Conservation (phyloP, 1,284 basidiomycete species). For the Anthracocystis panici-leucophaei region DNA sequence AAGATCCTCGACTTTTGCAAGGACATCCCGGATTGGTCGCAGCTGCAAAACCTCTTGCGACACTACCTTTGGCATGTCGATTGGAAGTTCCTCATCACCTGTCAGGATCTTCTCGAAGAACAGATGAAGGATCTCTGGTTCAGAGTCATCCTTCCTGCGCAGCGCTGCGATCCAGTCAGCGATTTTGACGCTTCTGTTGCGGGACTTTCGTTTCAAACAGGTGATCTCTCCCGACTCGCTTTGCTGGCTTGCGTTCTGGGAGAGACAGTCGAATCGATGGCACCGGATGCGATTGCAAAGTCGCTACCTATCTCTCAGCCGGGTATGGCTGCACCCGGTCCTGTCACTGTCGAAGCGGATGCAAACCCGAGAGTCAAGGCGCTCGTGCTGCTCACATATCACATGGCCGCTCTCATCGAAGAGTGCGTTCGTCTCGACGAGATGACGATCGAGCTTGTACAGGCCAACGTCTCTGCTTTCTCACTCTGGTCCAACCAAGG, state of each 20-base stretch:
- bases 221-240: constrained; percentile 42
- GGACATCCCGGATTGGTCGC: constrained; percentile 37
- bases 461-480: constrained; percentile 46
- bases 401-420: constrained; percentile 38
- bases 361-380: constrained; percentile 28
- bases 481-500: constrained; percentile 49
- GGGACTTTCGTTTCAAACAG: constrained; percentile 16
- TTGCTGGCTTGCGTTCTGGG: constrained; percentile 37
- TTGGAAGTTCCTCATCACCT: constrained; percentile 51
- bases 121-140: constrained; percentile 36
- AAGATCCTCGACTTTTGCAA: constrained; percentile 32
- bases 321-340: constrained; percentile 1
- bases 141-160: constrained; percentile 31
- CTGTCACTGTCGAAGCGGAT: constrained; percentile 17
- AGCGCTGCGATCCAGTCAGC: constrained; percentile 5
- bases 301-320: constrained; percentile 18
- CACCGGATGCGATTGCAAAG: constrained; percentile 20
- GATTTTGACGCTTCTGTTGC: neutral
- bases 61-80: constrained; percentile 51
- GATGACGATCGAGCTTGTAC: constrained; percentile 48
- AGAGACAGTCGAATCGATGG: constrained; percentile 43
- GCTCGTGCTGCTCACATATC: constrained; percentile 31
- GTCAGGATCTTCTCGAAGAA: constrained; percentile 32
- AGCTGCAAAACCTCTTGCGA: constrained; percentile 20
- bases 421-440: constrained; percentile 48